These are phyloP conservation scores for Mrakia frigida DNA, from an alignment of 768 basidiomycete species.

Conservation along the genomic window DNA sequence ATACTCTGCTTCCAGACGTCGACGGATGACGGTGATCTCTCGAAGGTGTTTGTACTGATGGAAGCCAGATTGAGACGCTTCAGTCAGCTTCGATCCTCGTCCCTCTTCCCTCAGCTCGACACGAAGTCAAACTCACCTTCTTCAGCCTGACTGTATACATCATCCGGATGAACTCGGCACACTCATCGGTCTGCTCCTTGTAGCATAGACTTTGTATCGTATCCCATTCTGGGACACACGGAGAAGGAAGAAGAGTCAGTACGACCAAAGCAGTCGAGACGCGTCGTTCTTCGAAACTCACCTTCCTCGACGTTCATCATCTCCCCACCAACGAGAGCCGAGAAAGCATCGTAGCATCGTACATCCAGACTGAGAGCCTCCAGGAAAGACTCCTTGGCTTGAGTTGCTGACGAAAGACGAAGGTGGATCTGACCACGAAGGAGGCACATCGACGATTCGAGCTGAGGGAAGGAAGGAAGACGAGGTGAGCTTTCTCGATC, in stretches of 20 bases:
- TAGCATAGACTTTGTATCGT: slow-evolving; percentile 83
- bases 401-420: slow-evolving; percentile 80
- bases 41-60: slow-evolving; percentile 63
- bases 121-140: slow-evolving; percentile 50
- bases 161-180: slow-evolving; percentile 83
- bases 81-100: not conserved
- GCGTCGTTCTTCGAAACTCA: slow-evolving; percentile 40
- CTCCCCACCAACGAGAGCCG: slow-evolving; percentile 79
- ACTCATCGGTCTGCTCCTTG: slow-evolving; percentile 72
- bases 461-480: slow-evolving; percentile 49
- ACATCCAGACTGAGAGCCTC: slow-evolving; percentile 91
- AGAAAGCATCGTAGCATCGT: slow-evolving; percentile 94
- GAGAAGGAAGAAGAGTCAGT: not conserved
- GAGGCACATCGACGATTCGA: slow-evolving; percentile 96
- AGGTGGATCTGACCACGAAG: slow-evolving; percentile 89
- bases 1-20: slow-evolving; percentile 74
- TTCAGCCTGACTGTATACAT: slow-evolving; percentile 88
- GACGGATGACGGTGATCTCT: slow-evolving; percentile 75
- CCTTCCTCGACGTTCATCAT: slow-evolving; percentile 98
- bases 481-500: not conserved
- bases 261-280: not conserved
- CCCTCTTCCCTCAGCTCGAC: not conserved
- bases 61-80: not conserved
- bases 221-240: slow-evolving; percentile 73
- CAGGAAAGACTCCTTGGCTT: slow-evolving; percentile 92